Percentiles rank a stretch among this genome's conserved stretches.
phyloP scores from a whole-genome alignment of 345 rosid genomes.

The Sisymbrium altissimum region DNA sequence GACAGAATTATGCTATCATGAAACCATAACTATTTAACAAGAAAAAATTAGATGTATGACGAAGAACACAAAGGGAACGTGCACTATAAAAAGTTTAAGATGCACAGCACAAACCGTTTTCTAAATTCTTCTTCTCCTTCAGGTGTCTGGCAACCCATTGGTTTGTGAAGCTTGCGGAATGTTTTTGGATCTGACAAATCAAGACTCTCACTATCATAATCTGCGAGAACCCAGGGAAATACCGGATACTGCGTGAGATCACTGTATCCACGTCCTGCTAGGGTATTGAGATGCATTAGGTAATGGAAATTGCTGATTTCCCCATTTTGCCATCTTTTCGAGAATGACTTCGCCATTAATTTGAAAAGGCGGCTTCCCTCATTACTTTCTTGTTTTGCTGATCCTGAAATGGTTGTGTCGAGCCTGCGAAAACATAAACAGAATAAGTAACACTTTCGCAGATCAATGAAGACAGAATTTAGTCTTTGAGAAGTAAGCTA shows the following conservation, averaged over 20 bases:
- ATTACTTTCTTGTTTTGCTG: constrained; percentile 80
- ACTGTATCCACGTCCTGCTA: constrained; percentile 99
- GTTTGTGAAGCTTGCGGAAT: constrained; percentile 90
- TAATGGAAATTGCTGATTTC: constrained; percentile 99
- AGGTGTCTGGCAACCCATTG: constrained; percentile 98
- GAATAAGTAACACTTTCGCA: constrained; percentile 25
- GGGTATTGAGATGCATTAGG: constrained; percentile 98
- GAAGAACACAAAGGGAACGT: not conserved
- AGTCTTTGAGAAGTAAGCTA: not conserved
- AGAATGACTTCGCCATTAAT: constrained; percentile 91
- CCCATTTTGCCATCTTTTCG: constrained; percentile 99
- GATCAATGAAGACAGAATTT: constrained; percentile 18
- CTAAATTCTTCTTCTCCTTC: constrained; percentile 97
- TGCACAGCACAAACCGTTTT: constrained; percentile 65
- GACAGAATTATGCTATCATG: not conserved
- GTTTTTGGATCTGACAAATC: constrained; percentile 81
- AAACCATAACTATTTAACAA: constrained; percentile 12
- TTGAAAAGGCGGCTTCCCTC: constrained; percentile 96
- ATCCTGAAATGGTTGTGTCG: constrained; percentile 96
- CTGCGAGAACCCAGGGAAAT: constrained; percentile 98
- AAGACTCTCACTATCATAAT: constrained; percentile 86
- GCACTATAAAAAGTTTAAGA: constrained; percentile 19
- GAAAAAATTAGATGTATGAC: not conserved
- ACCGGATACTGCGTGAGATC: constrained; percentile 99
- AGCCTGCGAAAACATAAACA: constrained; percentile 51